phyloP scores from a whole-genome alignment of 31 red algal genomes.

The Bonnemaisonia californica region DNA sequence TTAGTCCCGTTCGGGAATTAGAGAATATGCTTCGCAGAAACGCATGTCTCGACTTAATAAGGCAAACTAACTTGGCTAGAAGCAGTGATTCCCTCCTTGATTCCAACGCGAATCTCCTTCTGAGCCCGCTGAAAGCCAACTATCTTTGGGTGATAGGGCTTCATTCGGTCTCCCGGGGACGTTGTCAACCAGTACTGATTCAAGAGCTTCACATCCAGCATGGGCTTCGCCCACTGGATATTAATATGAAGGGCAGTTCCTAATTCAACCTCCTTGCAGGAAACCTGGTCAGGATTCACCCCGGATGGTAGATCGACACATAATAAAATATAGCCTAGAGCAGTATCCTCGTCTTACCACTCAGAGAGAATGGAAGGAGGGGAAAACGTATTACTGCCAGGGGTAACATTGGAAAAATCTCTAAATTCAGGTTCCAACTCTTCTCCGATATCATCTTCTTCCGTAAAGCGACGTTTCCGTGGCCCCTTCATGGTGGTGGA shows the following conservation, averaged over 20 bases:
- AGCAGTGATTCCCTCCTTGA: background rate
- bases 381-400: too few relatives aligned
- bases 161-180: background rate
- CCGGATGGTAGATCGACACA: background rate
- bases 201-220: background rate
- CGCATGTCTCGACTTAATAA: background rate
- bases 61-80: background rate
- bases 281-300: background rate
- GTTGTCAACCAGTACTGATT: background rate
- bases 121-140: background rate
- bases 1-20: background rate
- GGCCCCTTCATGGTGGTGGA: too few relatives aligned
- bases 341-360: too few relatives aligned
- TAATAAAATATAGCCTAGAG: too few relatives aligned
- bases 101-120: background rate
- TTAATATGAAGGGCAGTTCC: background rate
- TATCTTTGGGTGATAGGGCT: constrained; percentile 18
- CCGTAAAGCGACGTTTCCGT: too few relatives aligned
- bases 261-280: background rate
- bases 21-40: background rate
- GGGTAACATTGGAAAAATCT: too few relatives aligned
- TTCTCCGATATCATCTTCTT: too few relatives aligned
- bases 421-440: too few relatives aligned
- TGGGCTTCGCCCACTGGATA: background rate
- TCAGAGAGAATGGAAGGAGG: too few relatives aligned